A percentile compares a stretch with the other conserved stretches of the same genome.
Evolutionary conservation across 2,329 filamentous ascomycete genomes (phyloP).

Genomic region (Botryotinia calthae): DNA sequence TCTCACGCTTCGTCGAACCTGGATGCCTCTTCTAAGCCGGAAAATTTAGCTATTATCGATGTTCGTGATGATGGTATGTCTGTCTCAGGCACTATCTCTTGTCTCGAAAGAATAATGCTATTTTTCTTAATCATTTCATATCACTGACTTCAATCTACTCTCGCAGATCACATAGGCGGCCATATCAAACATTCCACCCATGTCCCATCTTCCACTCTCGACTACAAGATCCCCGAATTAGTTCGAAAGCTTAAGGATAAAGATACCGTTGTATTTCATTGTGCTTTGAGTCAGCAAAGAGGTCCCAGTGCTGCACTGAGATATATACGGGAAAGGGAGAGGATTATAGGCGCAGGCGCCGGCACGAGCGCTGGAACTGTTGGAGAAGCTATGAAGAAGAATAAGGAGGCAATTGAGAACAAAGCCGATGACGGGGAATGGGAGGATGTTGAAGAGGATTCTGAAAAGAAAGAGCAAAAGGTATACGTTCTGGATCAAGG

Average conservation of each 20-base stretch:
- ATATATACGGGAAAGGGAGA: conserved; percentile 71
- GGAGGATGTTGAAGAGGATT: conserved; percentile 34
- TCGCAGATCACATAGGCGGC: conserved; percentile 79
- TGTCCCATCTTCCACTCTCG: conserved; percentile 70
- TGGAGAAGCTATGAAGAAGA: conserved; percentile 27
- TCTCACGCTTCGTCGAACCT: conserved; percentile 30
- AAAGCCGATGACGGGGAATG: conserved; percentile 39
- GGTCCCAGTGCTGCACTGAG: conserved; percentile 80
- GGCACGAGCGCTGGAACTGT: conserved; percentile 25
- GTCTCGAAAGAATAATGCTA: background rate
- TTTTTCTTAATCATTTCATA: background rate
- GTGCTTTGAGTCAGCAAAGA: conserved; percentile 84
- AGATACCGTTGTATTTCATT: conserved; percentile 90
- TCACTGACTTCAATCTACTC: background rate
- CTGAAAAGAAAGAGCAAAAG: conserved; percentile 53
- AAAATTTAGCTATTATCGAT: conserved; percentile 71
- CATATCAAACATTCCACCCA: conserved; percentile 79
- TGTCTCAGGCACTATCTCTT: background rate
- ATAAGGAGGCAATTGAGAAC: conserved; percentile 29
- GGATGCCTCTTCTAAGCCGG: conserved; percentile 28
- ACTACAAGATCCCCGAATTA: conserved; percentile 77
- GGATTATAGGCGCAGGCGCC: conserved; percentile 38
- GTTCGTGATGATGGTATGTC: conserved; percentile 75
- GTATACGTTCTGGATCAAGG: conserved; percentile 81
- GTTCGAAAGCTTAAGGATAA: conserved; percentile 73